Base-by-base conservation (phyloP, 2,329 filamentous ascomycete species). In the Fusarium coffeatum region DNA sequence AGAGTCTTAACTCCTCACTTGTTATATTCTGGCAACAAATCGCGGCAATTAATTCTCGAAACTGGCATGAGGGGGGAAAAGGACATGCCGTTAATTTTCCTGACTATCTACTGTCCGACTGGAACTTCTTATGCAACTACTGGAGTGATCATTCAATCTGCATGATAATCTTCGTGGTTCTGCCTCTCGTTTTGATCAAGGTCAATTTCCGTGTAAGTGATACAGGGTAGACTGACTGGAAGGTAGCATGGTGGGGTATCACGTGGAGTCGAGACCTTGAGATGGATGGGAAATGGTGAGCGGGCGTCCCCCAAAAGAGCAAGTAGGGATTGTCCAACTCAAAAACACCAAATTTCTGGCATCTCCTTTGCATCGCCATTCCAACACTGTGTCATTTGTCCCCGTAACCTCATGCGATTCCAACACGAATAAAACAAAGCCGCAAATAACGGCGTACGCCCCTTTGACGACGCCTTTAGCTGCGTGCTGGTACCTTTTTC, bases 311-410 rank as follows among this genome's bases (percentile, higher is more conserved):
- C 63, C 55, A 61, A 58, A 53, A 62, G 66, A 67, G 40, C 48
- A 47, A 61, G 49, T 62, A 66, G 65, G 65, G 55, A 72, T 72
- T 69, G 64, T 54, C 68, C 68, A 57, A 59, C 55, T 47, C 28
- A 55, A 69, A 69, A 69, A 55, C 68, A 69, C 57, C 68, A 72
- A 69, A 71, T 57, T 72, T 58, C 68, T 66, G 48, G 68, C 59
- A 61, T 65, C 68, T 55, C 34, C 50, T 71, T 65, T 56, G 37
- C 68, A 71, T 71, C 68, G 23, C 51, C 59, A 45, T 66, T 53
- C 45, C 49, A 56, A 43, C 68, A 41, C 27, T 18, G 18, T 25
- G 27, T 66, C 27, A 32, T 50, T 55, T 62, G 22, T 55, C 15
- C n/a, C 16, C 53, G 47, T 28, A n/a, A 23, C 40, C 55, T 58